Conservation (phyloP, 306 rosid genomes). For the Quillaja saponaria region DNA sequence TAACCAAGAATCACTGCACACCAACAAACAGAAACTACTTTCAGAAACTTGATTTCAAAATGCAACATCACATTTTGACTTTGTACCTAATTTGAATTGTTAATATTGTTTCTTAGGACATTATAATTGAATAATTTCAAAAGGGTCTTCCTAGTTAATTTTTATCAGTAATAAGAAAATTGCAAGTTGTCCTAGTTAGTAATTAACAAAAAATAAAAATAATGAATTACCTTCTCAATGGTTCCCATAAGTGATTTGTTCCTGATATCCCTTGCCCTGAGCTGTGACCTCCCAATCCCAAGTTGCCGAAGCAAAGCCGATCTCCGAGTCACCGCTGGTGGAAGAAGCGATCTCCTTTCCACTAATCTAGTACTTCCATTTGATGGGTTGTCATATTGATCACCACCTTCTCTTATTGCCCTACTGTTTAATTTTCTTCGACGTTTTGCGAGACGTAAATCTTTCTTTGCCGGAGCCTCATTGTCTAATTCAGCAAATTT, state of each 20-base stretch:
- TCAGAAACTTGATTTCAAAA: no score
- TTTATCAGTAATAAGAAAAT: no score
- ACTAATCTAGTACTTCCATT: slow-evolving; percentile 30
- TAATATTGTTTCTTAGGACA: no score
- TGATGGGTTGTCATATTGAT: slow-evolving; percentile 40
- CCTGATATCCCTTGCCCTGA: slow-evolving; percentile 54
- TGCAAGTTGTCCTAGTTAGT: no score
- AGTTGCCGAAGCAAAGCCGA: slow-evolving; percentile 53
- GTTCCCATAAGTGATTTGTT: slow-evolving; percentile 65
- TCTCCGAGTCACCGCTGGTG: slow-evolving; percentile 38
- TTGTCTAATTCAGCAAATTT: slow-evolving; percentile 61
- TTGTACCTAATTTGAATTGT: no score
- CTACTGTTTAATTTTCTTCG: slow-evolving; percentile 39
- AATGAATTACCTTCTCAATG: slow-evolving; percentile 82
- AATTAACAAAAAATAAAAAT: no score
- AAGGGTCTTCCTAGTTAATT: no score
- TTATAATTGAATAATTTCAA: no score
- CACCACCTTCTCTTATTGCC: slow-evolving; percentile 18
- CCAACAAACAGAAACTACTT: no score
- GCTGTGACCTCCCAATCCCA: slow-evolving; percentile 42
- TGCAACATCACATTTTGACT: no score
- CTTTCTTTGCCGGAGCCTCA: slow-evolving; percentile 24
- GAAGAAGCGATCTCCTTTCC: slow-evolving; percentile 70
- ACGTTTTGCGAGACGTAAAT: slow-evolving; percentile 31
- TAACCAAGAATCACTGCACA: no score